phyloP scores from a whole-genome alignment of 768 basidiomycete genomes.

The Plicaturopsis crispa region DNA sequence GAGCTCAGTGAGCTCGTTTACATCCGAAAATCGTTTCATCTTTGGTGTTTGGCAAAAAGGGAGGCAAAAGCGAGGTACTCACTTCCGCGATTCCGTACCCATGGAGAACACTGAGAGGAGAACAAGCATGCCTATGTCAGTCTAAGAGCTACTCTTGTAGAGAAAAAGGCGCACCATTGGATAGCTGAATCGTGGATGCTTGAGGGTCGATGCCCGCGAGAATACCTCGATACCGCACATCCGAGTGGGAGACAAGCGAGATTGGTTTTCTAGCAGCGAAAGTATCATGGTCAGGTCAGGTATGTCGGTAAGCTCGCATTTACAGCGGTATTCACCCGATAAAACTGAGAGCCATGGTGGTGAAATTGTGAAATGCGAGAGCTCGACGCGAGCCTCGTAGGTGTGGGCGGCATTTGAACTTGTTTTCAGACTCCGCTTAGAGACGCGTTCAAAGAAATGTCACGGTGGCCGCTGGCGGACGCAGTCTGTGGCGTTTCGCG shows the following conservation, averaged over 20 bases:
- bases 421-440: too few species aligned
- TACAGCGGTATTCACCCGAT: slow-evolving; percentile 45
- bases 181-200: slow-evolving; percentile 82
- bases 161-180: slow-evolving; percentile 53
- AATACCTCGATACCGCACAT: slow-evolving; percentile 86
- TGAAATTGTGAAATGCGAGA: slow-evolving; percentile 8
- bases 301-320: slow-evolving; percentile 3
- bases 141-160: too few species aligned
- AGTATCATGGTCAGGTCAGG: background rate
- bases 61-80: slow-evolving; percentile 18
- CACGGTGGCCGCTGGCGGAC: too few species aligned
- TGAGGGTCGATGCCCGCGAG: slow-evolving; percentile 81
- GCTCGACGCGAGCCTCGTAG: too few species aligned
- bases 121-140: too few species aligned
- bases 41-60: background rate
- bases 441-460: too few species aligned
- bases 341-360: slow-evolving; percentile 64
- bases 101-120: slow-evolving; percentile 78
- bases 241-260: slow-evolving; percentile 84
- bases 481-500: too few species aligned
- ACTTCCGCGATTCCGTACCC: slow-evolving; percentile 84
- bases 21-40: slow-evolving; percentile 34
- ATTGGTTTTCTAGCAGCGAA: slow-evolving; percentile 66
- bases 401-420: too few species aligned
- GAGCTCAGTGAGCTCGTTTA: slow-evolving; percentile 18